Evolutionary conservation across 1,139 yeast species (phyloP).

Genomic region (Scheffersomyces lignicola): DNA sequence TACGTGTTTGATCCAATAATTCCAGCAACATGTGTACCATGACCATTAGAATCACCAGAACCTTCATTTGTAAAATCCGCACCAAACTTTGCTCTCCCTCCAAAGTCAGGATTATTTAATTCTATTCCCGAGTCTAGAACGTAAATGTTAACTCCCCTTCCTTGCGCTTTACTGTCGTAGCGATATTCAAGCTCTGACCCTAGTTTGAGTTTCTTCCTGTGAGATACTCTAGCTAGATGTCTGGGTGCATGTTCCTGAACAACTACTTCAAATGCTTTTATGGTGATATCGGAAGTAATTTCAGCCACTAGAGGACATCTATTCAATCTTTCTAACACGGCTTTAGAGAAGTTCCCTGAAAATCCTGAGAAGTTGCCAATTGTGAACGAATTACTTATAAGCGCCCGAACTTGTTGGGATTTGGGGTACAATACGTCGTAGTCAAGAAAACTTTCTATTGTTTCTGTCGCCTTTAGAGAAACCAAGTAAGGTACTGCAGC

Average conservation of each 20-base stretch:
- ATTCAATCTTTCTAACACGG: slow-evolving; percentile 46
- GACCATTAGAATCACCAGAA: slow-evolving; percentile 66
- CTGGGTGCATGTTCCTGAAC: slow-evolving; percentile 56
- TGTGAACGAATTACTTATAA: slow-evolving; percentile 45
- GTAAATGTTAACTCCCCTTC: slow-evolving; percentile 62
- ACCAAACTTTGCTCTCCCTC: slow-evolving; percentile 59
- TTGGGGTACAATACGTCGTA: slow-evolving; percentile 36
- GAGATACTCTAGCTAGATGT: slow-evolving; percentile 66
- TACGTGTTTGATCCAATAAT: slow-evolving; percentile 73
- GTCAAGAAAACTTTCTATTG: slow-evolving; percentile 40
- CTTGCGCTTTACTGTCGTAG: slow-evolving; percentile 25
- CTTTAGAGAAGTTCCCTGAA: slow-evolving; percentile 56
- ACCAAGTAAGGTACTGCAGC: slow-evolving; percentile 20
- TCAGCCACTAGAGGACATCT: slow-evolving; percentile 54
- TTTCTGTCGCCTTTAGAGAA: slow-evolving; percentile 25
- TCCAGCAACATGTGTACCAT: slow-evolving; percentile 91
- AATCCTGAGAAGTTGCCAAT: slow-evolving; percentile 69
- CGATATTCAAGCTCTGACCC: slow-evolving; percentile 21
- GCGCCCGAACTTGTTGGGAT: slow-evolving; percentile 38
- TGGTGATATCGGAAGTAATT: slow-evolving; percentile 56
- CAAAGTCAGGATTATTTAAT: slow-evolving; percentile 61
- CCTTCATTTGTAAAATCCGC: slow-evolving; percentile 65
- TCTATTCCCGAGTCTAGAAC: slow-evolving; percentile 80
- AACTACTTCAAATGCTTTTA: slow-evolving; percentile 44
- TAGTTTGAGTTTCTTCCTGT: slow-evolving; percentile 35